Evolutionary conservation across 441 rosid genomes (phyloP).

Genomic region (Daphne laureola): DNA sequence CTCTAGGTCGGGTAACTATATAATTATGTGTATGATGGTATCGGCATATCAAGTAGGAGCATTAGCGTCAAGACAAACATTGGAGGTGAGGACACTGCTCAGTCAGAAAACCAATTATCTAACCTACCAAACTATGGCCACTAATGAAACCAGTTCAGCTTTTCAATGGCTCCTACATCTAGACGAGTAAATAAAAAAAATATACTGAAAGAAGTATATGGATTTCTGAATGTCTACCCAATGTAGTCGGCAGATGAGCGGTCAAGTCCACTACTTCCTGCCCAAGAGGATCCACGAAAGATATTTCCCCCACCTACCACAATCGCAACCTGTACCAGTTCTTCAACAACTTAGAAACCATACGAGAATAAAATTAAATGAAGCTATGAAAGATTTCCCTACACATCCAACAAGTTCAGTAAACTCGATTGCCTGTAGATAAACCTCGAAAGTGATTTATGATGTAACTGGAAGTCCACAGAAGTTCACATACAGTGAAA

Average conservation of each 20-base stretch:
- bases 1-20: too few species aligned
- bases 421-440: too few species aligned
- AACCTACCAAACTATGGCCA: background rate
- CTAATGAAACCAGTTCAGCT: background rate
- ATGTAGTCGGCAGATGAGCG: constrained; percentile 93
- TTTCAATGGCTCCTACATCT: background rate
- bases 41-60: too few species aligned
- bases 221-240: constrained; percentile 41
- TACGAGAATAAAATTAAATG: background rate
- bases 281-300: constrained; percentile 88
- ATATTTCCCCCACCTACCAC: constrained; percentile 97
- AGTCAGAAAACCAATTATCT: too few species aligned
- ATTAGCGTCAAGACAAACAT: background rate
- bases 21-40: too few species aligned
- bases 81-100: background rate
- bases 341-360: constrained; percentile 6
- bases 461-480: too few species aligned
- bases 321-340: constrained; percentile 62
- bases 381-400: constrained; percentile 7
- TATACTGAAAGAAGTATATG: background rate
- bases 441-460: too few species aligned
- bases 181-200: background rate
- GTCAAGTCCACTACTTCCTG: constrained; percentile 91
- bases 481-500: too few species aligned
- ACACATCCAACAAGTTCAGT: background rate